Evolutionary conservation across 1,284 basidiomycete species (phyloP).

Genomic region (Leccinum solheimii): DNA sequence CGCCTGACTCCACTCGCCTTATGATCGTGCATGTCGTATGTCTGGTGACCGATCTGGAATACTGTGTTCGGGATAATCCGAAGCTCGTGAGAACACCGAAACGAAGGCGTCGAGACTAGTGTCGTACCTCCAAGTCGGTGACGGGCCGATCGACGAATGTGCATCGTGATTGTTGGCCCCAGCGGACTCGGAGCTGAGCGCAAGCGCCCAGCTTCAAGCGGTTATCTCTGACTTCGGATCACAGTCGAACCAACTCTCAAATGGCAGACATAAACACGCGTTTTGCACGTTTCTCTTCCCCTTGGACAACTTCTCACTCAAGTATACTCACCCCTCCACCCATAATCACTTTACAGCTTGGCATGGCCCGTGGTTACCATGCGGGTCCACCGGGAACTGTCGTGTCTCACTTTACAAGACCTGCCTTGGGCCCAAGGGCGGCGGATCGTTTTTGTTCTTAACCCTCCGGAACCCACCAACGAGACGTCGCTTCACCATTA

Average conservation of each 20-base stretch:
- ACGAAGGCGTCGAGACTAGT: neutral
- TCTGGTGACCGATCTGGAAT: neutral
- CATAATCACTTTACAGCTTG: neutral
- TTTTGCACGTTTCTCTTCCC: neutral
- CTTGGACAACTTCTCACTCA: neutral
- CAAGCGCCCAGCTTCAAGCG: neutral
- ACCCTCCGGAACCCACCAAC: neutral
- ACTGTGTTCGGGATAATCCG: neutral
- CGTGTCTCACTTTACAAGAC: neutral
- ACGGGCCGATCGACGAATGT: neutral
- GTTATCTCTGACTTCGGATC: neutral
- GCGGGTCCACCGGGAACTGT: neutral
- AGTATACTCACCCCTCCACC: neutral
- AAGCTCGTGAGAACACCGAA: neutral
- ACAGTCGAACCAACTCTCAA: neutral
- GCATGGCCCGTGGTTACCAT: neutral
- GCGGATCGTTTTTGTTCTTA: constrained; percentile 3
- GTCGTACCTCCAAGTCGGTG: neutral
- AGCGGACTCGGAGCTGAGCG: neutral
- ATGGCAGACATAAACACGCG: neutral
- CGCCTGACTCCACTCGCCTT: too few relatives aligned
- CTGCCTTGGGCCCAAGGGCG: neutral
- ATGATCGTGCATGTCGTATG: neutral
- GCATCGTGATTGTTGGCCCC: neutral
- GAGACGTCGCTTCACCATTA: constrained; percentile 1